phyloP scores from a whole-genome alignment of 2,329 filamentous ascomycete species.

The Trichoderma hamatum region DNA sequence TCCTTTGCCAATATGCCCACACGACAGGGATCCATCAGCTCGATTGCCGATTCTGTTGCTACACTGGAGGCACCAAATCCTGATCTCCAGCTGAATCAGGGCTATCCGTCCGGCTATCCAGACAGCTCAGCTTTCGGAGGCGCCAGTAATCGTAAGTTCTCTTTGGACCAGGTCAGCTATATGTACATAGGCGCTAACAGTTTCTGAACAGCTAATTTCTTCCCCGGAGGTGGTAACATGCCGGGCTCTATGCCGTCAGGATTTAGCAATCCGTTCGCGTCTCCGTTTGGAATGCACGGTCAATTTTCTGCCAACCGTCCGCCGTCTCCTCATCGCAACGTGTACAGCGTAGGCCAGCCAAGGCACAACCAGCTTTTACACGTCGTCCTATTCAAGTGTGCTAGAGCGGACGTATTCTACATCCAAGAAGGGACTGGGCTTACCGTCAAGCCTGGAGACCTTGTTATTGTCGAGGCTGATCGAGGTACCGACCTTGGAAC shows the following conservation, averaged over 20 bases:
- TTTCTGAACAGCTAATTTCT: constrained; percentile 33
- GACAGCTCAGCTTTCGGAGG: constrained; percentile 45
- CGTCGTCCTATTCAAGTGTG: constrained; percentile 96
- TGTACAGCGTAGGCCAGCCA: constrained; percentile 63
- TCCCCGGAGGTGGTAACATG: constrained; percentile 32
- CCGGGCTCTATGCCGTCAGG: constrained; percentile 35
- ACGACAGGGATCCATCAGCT: constrained; percentile 65
- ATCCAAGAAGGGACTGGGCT: constrained; percentile 94
- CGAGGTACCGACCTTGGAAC: constrained; percentile 94
- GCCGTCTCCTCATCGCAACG: constrained; percentile 63
- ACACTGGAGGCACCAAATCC: constrained; percentile 50
- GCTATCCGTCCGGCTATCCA: constrained; percentile 46
- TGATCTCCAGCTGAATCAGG: constrained; percentile 49
- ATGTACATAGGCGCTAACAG: not conserved
- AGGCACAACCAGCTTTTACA: constrained; percentile 74
- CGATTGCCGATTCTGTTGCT: constrained; percentile 55
- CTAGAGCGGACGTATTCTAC: constrained; percentile 93
- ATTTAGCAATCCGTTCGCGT: constrained; percentile 48
- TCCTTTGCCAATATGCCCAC: constrained; percentile 74
- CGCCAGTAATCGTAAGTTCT: constrained; percentile 46
- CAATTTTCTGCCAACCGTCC: constrained; percentile 52
- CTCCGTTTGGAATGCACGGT: constrained; percentile 50
- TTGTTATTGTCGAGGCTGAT: constrained; percentile 97
- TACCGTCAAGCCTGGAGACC: constrained; percentile 84
- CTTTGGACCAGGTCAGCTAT: constrained; percentile 26